Evolutionary conservation across 257 asterid genomes (phyloP).

Genomic region (Orobanche coerulescens): DNA sequence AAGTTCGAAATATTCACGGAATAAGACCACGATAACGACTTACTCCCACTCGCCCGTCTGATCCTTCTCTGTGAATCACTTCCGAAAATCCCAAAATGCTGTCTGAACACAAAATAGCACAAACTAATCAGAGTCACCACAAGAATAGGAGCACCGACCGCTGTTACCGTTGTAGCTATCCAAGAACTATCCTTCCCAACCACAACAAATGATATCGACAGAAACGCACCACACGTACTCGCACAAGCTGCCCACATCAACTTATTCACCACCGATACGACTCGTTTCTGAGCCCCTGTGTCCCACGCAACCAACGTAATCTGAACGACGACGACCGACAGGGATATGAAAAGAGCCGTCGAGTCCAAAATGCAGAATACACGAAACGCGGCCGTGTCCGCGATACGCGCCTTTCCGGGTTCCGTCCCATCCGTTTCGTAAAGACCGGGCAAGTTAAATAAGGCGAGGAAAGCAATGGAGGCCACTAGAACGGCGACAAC

Average conservation of each 20-base stretch:
- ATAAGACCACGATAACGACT: slow-evolving; percentile 85
- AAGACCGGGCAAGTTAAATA: slow-evolving; percentile 87
- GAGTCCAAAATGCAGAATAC: slow-evolving; percentile 77
- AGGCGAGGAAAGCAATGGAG: slow-evolving; percentile 82
- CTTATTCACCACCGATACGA: slow-evolving; percentile 84
- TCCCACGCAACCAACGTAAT: slow-evolving; percentile 93
- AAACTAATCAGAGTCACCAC: slow-evolving; percentile 68
- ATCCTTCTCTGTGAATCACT: slow-evolving; percentile 82
- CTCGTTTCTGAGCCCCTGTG: slow-evolving; percentile 71
- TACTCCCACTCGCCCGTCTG: slow-evolving; percentile 75
- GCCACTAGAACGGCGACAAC: slow-evolving; percentile 92
- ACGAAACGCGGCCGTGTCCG: slow-evolving; percentile 51
- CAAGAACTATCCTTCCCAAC: slow-evolving; percentile 68
- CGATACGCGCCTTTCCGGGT: slow-evolving; percentile 48
- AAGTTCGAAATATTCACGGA: slow-evolving; percentile 67
- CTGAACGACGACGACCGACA: slow-evolving; percentile 89
- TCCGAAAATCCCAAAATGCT: slow-evolving; percentile 72
- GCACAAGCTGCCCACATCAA: slow-evolving; percentile 97
- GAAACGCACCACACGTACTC: slow-evolving; percentile 86
- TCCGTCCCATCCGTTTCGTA: slow-evolving; percentile 43
- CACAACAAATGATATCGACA: slow-evolving; percentile 74
- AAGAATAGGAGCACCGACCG: slow-evolving; percentile 72
- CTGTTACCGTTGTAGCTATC: slow-evolving; percentile 79
- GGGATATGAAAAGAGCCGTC: slow-evolving; percentile 80
- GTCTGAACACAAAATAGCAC: slow-evolving; percentile 88